Conservation (phyloP, 2,329 filamentous ascomycete species). For the Fusarium veterinarium region DNA sequence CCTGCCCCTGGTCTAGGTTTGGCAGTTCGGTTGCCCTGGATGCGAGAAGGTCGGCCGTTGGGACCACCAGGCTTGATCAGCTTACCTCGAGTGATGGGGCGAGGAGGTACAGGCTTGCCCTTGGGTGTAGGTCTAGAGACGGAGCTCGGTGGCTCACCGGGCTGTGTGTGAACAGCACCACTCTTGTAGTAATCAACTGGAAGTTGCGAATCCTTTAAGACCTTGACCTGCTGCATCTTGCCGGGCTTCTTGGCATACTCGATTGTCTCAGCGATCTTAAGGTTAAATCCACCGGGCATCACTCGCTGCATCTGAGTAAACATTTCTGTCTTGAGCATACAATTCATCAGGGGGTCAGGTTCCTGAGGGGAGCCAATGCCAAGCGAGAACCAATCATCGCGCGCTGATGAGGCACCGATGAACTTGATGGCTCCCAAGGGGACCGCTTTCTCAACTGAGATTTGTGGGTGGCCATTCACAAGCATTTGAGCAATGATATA, state of each 20-base stretch:
- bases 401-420: constrained; percentile 80
- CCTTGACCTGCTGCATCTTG: constrained; percentile 90
- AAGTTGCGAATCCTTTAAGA: constrained; percentile 84
- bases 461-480: constrained; percentile 83
- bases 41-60: constrained; percentile 80
- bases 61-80: constrained; percentile 92
- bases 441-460: constrained; percentile 83
- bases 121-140: constrained; percentile 87
- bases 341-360: constrained; percentile 92
- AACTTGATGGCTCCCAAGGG: constrained; percentile 90
- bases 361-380: constrained; percentile 91
- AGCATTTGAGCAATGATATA: constrained; percentile 90
- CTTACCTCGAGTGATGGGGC: constrained; percentile 93
- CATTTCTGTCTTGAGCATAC: constrained; percentile 95
- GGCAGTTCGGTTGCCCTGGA: constrained; percentile 62
- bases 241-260: constrained; percentile 98
- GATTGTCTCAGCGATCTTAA: constrained; percentile 86
- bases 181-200: constrained; percentile 93
- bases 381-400: constrained; percentile 97
- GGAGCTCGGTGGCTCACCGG: constrained; percentile 85
- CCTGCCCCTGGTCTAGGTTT: constrained; percentile 57
- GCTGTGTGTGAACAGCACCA: constrained; percentile 85
- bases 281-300: constrained; percentile 81
- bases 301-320: constrained; percentile 89
- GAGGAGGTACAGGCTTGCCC: constrained; percentile 84